These are phyloP conservation scores for Solanum virginianum DNA, from an alignment of 257 asterid species.

Conservation along the genomic window DNA sequence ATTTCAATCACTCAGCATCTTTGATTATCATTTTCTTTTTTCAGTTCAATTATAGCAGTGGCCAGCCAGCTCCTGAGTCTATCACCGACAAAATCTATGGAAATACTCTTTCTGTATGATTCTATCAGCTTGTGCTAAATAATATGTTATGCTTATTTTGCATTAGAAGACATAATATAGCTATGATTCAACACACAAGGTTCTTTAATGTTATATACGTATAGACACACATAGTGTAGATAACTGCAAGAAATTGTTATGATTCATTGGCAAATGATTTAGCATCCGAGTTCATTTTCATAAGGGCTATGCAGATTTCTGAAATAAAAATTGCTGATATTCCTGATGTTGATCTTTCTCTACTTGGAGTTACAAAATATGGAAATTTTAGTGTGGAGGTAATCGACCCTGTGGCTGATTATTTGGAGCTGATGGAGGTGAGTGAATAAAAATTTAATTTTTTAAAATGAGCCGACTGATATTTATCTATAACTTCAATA, in stretches of 20 bases:
- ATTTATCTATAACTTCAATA: not conserved
- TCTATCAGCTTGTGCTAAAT: not conserved
- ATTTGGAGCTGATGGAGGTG: constrained; percentile 96
- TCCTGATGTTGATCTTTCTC: constrained; percentile 73
- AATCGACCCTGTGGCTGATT: constrained; percentile 86
- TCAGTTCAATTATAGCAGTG: constrained; percentile 95
- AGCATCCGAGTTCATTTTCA: constrained; percentile 13
- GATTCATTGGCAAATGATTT: constrained; percentile 1
- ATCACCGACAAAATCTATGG: constrained; percentile 96
- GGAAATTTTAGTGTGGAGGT: constrained; percentile 80
- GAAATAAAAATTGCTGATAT: constrained; percentile 75
- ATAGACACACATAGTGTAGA: not conserved
- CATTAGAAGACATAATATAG: not conserved
- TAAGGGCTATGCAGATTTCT: constrained; percentile 52
- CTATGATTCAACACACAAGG: not conserved
- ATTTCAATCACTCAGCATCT: not conserved
- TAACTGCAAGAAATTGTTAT: not conserved
- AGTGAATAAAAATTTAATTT: constrained; percentile 3
- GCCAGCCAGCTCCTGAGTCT: constrained; percentile 98
- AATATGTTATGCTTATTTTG: not conserved
- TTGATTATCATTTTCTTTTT: constrained; percentile 12
- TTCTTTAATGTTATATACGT: not conserved
- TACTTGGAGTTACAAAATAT: constrained; percentile 40
- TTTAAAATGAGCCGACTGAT: not conserved
- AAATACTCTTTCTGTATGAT: constrained; percentile 89